phyloP scores from a whole-genome alignment of 257 asterid genomes.

The Solanum appendiculatum region DNA sequence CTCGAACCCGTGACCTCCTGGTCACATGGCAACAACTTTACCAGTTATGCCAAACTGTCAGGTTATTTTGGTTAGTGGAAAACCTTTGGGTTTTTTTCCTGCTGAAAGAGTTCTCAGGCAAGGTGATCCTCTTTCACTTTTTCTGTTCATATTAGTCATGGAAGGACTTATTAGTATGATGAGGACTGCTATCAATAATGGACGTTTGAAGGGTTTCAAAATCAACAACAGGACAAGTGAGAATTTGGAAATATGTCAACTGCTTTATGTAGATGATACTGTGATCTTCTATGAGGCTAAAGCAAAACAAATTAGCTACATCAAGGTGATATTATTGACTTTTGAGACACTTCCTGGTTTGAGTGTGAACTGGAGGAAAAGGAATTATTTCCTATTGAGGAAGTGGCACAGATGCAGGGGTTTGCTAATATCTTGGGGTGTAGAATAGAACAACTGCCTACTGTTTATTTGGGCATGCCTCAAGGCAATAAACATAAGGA shows the following conservation, averaged over 20 bases:
- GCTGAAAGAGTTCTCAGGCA: background rate
- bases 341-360: background rate
- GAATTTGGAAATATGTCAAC: background rate
- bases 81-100: background rate
- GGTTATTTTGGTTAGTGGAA: background rate
- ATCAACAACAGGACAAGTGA: background rate
- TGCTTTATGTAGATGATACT: background rate
- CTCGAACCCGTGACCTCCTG: background rate
- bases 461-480: background rate
- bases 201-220: background rate
- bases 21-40: background rate
- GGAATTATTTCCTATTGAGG: background rate
- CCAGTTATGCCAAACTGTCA: background rate
- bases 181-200: background rate
- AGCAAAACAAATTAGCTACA: background rate
- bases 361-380: background rate
- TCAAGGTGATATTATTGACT: background rate
- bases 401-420: background rate
- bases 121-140: background rate
- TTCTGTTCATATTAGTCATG: background rate
- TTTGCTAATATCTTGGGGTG: background rate
- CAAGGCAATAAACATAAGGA: background rate
- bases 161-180: background rate
- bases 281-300: background rate
- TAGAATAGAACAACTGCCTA: background rate